Percentiles rank a stretch among this genome's conserved stretches.
Conservation (phyloP, 768 basidiomycete genomes). For the Kwoniella europaea region DNA sequence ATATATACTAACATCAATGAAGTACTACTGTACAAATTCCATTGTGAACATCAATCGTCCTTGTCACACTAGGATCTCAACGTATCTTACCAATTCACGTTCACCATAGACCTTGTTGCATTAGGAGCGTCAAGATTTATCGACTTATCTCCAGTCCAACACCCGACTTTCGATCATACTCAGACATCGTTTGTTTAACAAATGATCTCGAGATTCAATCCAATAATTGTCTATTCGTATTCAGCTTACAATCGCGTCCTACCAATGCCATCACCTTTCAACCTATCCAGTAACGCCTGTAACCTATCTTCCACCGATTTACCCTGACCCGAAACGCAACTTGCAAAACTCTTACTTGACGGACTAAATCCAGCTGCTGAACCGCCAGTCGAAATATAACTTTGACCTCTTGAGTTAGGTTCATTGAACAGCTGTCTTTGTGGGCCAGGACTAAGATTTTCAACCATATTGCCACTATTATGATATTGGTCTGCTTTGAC, state of each 20-base stretch:
- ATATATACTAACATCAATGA: too few relatives aligned
- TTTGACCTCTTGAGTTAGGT: background rate
- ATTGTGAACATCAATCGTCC: too few relatives aligned
- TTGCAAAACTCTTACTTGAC: slow-evolving; percentile 42
- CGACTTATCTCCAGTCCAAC: too few relatives aligned
- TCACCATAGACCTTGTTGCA: too few relatives aligned
- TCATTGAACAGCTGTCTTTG: slow-evolving; percentile 36
- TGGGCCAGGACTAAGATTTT: slow-evolving; percentile 13
- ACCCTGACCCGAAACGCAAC: slow-evolving; percentile 13
- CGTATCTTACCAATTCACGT: too few relatives aligned
- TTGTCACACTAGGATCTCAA: too few relatives aligned
- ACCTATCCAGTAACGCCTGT: slow-evolving; percentile 48
- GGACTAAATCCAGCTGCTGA: slow-evolving; percentile 28
- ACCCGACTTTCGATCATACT: too few relatives aligned
- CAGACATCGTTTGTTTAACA: background rate
- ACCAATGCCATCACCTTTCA: slow-evolving; percentile 31
- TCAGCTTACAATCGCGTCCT: background rate
- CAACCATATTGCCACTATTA: background rate
- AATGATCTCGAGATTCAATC: background rate
- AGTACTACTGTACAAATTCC: too few relatives aligned
- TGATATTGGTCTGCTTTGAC: background rate
- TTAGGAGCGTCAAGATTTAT: too few relatives aligned
- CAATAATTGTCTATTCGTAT: background rate
- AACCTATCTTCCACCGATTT: slow-evolving; percentile 46
- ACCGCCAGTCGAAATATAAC: slow-evolving; percentile 2